Evolutionary conservation across 2,329 filamentous ascomycete species (phyloP).

Genomic region (Pyrenophora tritici-repentis): DNA sequence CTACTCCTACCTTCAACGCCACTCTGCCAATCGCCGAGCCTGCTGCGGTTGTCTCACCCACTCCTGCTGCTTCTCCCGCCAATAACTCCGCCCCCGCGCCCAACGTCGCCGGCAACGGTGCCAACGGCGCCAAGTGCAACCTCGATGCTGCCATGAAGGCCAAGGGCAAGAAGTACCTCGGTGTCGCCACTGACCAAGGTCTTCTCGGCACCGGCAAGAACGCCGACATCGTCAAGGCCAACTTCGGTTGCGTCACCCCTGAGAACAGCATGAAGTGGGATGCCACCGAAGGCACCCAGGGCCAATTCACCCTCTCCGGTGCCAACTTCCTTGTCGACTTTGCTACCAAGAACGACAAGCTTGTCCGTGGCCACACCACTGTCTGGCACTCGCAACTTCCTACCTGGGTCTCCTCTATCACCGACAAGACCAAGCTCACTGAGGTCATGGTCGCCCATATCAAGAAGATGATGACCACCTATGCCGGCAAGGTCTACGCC

Average conservation of each 20-base stretch:
- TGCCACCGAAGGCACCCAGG: constrained; percentile 54
- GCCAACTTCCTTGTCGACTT: constrained; percentile 66
- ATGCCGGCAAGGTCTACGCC: constrained; percentile 66
- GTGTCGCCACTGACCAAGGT: constrained; percentile 61
- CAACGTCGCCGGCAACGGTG: constrained; percentile 17
- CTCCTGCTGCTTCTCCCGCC: constrained; percentile 1
- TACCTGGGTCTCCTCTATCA: constrained; percentile 63
- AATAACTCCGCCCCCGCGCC: constrained; percentile 8
- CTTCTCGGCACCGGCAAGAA: constrained; percentile 57
- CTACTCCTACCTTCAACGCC: too few species aligned
- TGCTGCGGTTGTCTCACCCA: neutral
- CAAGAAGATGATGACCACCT: constrained; percentile 61
- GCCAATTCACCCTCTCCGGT: constrained; percentile 60
- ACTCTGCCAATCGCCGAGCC: neutral
- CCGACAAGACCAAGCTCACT: constrained; percentile 58
- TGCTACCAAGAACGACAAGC: constrained; percentile 60
- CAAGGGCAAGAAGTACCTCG: constrained; percentile 69
- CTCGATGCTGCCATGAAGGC: constrained; percentile 63
- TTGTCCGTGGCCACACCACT: constrained; percentile 67
- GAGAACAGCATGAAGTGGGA: constrained; percentile 77
- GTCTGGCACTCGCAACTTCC: constrained; percentile 63
- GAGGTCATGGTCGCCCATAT: constrained; percentile 65
- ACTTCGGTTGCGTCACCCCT: constrained; percentile 68
- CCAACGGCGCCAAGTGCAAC: constrained; percentile 31
- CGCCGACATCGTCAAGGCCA: constrained; percentile 61